Evolutionary conservation across 441 rosid genomes (phyloP), one percentile per base, ranked within the genome.

Genomic region (Lepidium campestre): DNA sequence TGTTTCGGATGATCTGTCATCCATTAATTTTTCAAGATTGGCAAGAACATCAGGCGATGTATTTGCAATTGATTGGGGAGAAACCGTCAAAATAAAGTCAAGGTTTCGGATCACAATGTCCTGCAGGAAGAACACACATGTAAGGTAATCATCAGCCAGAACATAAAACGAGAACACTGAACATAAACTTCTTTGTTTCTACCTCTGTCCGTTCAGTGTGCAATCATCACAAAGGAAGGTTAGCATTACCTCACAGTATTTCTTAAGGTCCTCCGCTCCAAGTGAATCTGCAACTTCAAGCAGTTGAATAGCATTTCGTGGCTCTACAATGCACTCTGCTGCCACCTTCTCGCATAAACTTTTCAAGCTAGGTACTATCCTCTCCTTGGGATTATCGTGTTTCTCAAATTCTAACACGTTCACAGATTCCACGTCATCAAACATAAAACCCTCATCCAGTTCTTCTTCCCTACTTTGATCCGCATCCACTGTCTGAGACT

Each of bases 251-350:
- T 91, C 93, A 49, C 99, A 94, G 66, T 91, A 87, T 80, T 90
- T 91, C 80, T 79, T 86, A 57, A 94, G 80, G 62, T 88, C 86
- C 74, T 83, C 85, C 1, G 99, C 99, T 70, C 74, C 97, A 72
- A 94, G 96, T 45, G 98, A 79, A 85, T 91, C 98, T 11, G 99
- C 97, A 81, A 94, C 85, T 75, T 94, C 99, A 71, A 94, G 96
- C 75, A 94, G 77, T 52, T 91, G 97, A 60, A 91, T 71, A 27
- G 88, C 87, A 77, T 86, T 94, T 31, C 95, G 82, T 22, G 99
- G 97, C 81, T 94, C 96, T 37, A 94, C 98, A 25, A 94, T 67
- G 78, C 66, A 72, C 49, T 85, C 98, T n/a, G 96, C 98, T 19
- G 95, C 99, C 56, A 81, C 94, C 68, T 87, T 88, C 77, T 94